Evolutionary conservation across 306 rosid species (phyloP), one percentile per base, ranked within the genome.

Genomic region (Oemleria cerasiformis): DNA sequence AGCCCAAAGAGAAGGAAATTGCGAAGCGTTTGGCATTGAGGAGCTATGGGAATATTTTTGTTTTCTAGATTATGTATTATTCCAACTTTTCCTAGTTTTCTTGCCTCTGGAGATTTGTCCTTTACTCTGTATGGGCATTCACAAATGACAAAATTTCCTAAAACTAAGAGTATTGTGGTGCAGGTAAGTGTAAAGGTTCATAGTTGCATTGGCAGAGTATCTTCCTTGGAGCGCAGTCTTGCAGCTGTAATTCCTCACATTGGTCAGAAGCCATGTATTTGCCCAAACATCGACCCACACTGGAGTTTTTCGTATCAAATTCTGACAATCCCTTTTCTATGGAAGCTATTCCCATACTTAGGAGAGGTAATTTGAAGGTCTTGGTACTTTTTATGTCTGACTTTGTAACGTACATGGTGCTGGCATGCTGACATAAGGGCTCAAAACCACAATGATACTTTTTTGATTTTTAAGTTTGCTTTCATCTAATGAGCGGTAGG

Each of bases 281-380:
- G 97, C 78, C 53, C 90, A 65, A 70, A 82, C 67, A 74, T 75
- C 51, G 86, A 89, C 82, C 81, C 86, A 68, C 82, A 73, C 70
- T 86, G 87, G 90, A 89, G 96, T 79, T 89, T 94, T 85, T 88
- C 91, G 51, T 81, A 86, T 54, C 99, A 94, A 80, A 94, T 94
- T 84, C 91, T 94, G 74, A 89, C 96, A 9, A 58, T 94, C 84
- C 96, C 97, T 75, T 87, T 87, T 81, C 50, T 90, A 76, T 94
- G 98, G 98, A 84, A 79, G 78, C 78, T 78, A 79, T 86, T 94
- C 78, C 94, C 96, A 11, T 73, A 79, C 81, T 79, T 90, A 70
- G 83, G 82, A 82, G 92, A 88, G 97, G 98, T 92, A 85, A 21
- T 67, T 78, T 60, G 20, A 50, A 13, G n/a, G 50, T 20, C 9